Percentiles rank a stretch among this genome's conserved stretches.
These are phyloP conservation scores for Clonostachys rosea DNA, from an alignment of 2,329 filamentous ascomycete genomes.

Conservation along the genomic window DNA sequence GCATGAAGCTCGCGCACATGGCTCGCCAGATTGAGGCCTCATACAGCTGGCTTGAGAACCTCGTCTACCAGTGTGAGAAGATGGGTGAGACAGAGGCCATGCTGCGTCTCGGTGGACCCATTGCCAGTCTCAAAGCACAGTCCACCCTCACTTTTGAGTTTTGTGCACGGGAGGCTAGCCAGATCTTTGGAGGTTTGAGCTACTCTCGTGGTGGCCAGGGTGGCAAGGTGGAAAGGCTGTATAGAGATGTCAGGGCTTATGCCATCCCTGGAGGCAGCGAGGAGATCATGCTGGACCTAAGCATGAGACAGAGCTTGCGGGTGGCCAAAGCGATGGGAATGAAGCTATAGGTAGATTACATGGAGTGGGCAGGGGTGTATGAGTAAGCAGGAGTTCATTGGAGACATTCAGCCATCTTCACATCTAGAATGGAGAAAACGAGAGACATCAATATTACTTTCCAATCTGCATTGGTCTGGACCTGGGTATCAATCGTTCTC, in stretches of 20 bases:
- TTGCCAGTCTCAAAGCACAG: conserved; percentile 91
- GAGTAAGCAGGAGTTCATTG: too few relatives aligned
- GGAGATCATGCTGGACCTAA: conserved; percentile 98
- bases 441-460: too few relatives aligned
- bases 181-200: conserved; percentile 93
- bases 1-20: conserved; percentile 97
- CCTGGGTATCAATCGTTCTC: too few relatives aligned
- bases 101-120: conserved; percentile 90
- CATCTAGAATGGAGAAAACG: too few relatives aligned
- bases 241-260: conserved; percentile 92
- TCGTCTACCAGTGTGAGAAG: conserved; percentile 87
- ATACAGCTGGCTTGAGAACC: conserved; percentile 95
- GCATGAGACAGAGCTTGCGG: conserved; percentile 83
- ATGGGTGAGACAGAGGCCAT: conserved; percentile 96
- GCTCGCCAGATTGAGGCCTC: conserved; percentile 94
- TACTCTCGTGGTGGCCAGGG: conserved; percentile 94
- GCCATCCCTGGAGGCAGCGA: conserved; percentile 93
- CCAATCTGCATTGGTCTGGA: too few relatives aligned
- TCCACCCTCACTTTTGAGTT: conserved; percentile 94
- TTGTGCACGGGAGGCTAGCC: conserved; percentile 90
- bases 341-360: conserved; percentile 65
- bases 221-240: conserved; percentile 89
- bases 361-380: too few relatives aligned
- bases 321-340: conserved; percentile 91
- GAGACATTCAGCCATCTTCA: too few relatives aligned